Base-by-base conservation (phyloP, 2,329 filamentous ascomycete species). In the Epichloe sylvatica region DNA sequence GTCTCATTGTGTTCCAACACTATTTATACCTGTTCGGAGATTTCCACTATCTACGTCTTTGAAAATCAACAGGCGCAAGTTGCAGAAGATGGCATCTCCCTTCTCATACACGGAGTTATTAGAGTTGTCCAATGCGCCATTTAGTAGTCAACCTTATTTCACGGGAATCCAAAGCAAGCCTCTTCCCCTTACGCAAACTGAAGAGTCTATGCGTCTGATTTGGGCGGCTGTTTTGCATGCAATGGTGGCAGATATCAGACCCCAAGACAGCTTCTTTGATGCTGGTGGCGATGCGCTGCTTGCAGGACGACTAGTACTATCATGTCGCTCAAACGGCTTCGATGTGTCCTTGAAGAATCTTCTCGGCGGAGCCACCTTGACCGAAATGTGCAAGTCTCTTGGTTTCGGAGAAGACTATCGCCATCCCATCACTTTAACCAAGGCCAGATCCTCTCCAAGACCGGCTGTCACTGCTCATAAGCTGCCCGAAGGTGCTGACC, bases 11-110 rank as follows among this genome's bases (percentile, higher is more conserved):
- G 62, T 75, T n/a, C 75, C 75, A 0, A 62, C 66, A 1, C 63
- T 71, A 2, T 77, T 72, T 45, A 65, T 78, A 3, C 74, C 75
- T 0, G 60, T 78, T 21, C 66, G 65, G 43, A 57, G 64, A 11
- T 64, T 78, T 19, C 75, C 75, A 0, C 56, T 76, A 21, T 76
- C 73, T 0, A 63, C 68, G 0, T 73, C 72, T 0, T 64, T 77
- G 47, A 74, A 78, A 54, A 66, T 77, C 39, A 71, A 77, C 54
- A 66, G 72, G 2, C 63, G 67, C 17, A 69, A 69, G 47, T 65
- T 78, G 7, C 70, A 72, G 50, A 70, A 67, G 52, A 65, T 71
- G 52, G 69, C 71, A 30, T 56, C 66, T 0, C 65, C 66, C 0
- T 52, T 75, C 9, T 68, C 70, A 0, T 66, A 66, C 5, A 61